Evolutionary conservation across 2,329 filamentous ascomycete species (phyloP), one percentile per base, ranked within the genome.

Genomic region (Claviceps capensis): DNA sequence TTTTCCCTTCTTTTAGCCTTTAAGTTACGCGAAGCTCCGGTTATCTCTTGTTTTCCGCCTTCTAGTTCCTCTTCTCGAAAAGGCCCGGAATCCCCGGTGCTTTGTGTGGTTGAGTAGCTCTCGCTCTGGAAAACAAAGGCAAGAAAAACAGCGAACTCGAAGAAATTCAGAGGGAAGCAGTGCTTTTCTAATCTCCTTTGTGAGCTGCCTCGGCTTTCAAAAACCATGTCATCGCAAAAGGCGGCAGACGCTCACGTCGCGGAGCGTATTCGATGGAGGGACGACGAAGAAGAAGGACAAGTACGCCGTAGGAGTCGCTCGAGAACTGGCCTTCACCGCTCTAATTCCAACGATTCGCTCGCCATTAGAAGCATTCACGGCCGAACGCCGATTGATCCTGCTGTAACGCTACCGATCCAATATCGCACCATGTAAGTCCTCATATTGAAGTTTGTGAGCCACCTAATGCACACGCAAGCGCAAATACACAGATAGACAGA

Each of bases 401-500:
- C 59, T 5, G 14, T 60, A 7, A 58, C 61, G 2, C 62, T 78
- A 48, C 75, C 75, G n/a, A 75, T 78, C 50, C 72, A 77, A 55
- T 79, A 78, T 59, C 72, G 75, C 45, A 78, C 74, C 3, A 64
- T 77, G 66, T 77, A 70, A 69, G 70, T 58, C 16, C 26, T 9
- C 17, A 38, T 50, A 34, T 19, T 5, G 9, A 17, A 7, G 16
- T n/a, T n/a, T 6, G 11, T 23, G 36, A 26, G 11, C 30, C 23
- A 36, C 17, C 19, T 41, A 14, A 26, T 16, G 4, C 43, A 9
- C 4, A 42, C 9, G 11, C 19, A 22, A 9, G 9, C 19, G 17
- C 17, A 16, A 30, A 44, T 23, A 17, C 5, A 17, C 22, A n/a
- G 13, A 16, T 11, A 43, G 17, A 43, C 8, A 43, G 22, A 43